Evolutionary conservation across 208 protist species (phyloP), one percentile per base, ranked within the genome.

Genomic region (Leishmania turanica): DNA sequence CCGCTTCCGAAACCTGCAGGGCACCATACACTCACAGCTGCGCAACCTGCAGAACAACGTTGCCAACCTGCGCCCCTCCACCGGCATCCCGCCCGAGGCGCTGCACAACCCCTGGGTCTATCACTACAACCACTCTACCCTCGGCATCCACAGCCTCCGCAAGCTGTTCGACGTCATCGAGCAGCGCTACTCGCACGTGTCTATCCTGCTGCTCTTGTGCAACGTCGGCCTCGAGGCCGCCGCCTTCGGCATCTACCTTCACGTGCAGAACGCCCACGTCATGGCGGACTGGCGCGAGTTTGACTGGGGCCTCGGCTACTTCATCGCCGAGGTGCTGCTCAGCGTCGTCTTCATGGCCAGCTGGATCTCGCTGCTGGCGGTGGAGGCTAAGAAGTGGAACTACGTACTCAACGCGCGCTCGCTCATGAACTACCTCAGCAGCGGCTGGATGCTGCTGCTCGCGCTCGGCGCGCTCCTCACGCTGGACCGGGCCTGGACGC

Each of bases 81-180:
- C 66, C 31, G 34, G 69, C 17, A 6, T 58, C 19, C 75, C 31
- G 5, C 54, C 73, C 13, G 65, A 81, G 1, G 76, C 78, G 49
- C 66, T 77, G 70, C 70, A 58, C 19, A 76, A 60, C 42, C 82
- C 83, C 64, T 40, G 78, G 47, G 56, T 75, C 3, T 80, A 87
- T 64, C 78, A 84, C 51, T 80, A 85, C 77, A 77, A 82, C 71
- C 71, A 87, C 75, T 53, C 62, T 11, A 74, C 68, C 21, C 47
- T 85, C 68, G 62, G 74, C 65, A 87, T 92, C 49, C 81, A 82
- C 73, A 89, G 85, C 49, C 53, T 90, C 74, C 89, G 79, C 19
- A 90, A 92, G 72, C 82, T 90, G 42, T 86, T 91, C 34, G 89
- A 88, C 68, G 74, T 92, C 3, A 80, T 90, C 47, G 84, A 89